Evolutionary conservation across 805 yeast species (phyloP), one percentile per base, ranked within the genome.

Genomic region (Cyberlindnera subsufficiens): DNA sequence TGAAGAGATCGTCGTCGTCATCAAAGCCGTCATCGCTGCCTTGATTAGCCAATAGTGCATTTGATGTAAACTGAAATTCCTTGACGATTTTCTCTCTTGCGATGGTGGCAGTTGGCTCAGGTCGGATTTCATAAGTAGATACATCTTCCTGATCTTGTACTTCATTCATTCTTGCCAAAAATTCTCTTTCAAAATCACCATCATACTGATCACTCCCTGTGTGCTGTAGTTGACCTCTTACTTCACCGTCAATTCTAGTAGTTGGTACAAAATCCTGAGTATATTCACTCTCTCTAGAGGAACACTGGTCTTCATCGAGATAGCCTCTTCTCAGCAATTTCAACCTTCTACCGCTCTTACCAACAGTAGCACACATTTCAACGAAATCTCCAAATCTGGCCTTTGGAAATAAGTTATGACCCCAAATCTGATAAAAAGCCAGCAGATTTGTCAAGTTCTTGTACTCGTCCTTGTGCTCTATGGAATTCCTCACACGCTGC

Each of bases 321-420:
- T 62, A 55, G 13, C 55, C 59, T 34, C 67, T 59, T 52, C 80
- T 64, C 47, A 71, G 64, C 3, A 61, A 66, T 44, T 68, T 69
- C 27, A 78, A 60, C 13, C 60, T 63, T 15, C 66, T 60, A 18
- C 73, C 63, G 5, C 56, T 59, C 47, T 60, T 62, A 13, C 85
- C 81, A 34, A 78, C 69, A 14, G 69, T 63, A 33, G 72, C 67
- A 38, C 80, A 61, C 51, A 82, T 61, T 19, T 70, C 67, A 1
- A 83, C 63, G 54, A 89, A 80, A 59, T 86, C 95, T 37, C 68
- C 67, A 50, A 89, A 86, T 48, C 77, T 80, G 14, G 93, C 87
- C 64, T 83, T 85, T 5, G 96, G 95, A 56, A 74, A 87, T 32
- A 88, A 53, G 18, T 73, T 67, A 59, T 85, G 91, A 1, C 83